Evolutionary conservation across 495 filamentous ascomycete genomes (phyloP).

Genomic region (Daldinia grandis): DNA sequence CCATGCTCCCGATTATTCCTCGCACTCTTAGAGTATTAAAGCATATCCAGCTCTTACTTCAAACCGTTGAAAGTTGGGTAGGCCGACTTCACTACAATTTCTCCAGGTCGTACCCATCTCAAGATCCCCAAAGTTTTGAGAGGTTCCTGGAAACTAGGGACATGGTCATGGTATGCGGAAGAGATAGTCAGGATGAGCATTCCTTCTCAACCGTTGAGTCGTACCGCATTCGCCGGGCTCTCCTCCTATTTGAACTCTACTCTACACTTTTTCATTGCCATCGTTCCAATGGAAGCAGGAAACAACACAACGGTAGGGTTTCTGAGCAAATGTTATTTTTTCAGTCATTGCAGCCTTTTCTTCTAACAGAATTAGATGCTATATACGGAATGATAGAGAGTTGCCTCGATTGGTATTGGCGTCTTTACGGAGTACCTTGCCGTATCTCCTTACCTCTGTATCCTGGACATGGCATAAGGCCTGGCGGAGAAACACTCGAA

Average conservation of each 20-base stretch:
- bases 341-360: background rate
- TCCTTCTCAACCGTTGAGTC: background rate
- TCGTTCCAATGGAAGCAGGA: too few species aligned
- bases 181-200: background rate
- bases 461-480: background rate
- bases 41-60: background rate
- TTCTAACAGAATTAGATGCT: background rate
- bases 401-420: background rate
- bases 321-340: constrained; percentile 2
- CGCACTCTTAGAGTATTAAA: background rate
- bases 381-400: constrained; percentile 12
- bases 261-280: background rate
- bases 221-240: constrained; percentile 4
- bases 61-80: background rate
- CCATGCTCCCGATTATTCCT: background rate
- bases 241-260: background rate
- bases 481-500: background rate
- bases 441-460: background rate
- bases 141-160: background rate
- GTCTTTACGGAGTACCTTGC: background rate
- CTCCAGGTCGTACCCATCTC: background rate
- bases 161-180: background rate
- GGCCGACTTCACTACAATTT: background rate
- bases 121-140: background rate
- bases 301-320: background rate